phyloP scores from a whole-genome alignment of 1,139 yeast genomes.

The Eremothecium gossypii region DNA sequence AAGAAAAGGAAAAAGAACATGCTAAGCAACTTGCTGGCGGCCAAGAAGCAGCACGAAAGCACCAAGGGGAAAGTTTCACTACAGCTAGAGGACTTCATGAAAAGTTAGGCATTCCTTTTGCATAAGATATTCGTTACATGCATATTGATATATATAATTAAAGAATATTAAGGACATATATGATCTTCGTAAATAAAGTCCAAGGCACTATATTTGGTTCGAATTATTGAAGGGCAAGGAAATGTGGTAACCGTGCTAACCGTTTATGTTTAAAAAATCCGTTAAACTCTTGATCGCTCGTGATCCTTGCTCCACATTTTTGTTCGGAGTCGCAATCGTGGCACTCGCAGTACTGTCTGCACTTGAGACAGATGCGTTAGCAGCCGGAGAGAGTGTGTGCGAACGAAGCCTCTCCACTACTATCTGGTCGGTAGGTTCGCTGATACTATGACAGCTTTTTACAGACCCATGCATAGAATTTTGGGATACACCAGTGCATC shows the following conservation, averaged over 20 bases:
- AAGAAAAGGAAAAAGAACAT: conserved; percentile 32
- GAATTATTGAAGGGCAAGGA: too few relatives aligned
- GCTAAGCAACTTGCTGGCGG: conserved; percentile 32
- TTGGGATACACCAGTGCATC: conserved; percentile 6
- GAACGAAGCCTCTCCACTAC: conserved; percentile 1
- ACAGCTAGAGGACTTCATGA: conserved; percentile 44
- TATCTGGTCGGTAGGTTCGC: background rate
- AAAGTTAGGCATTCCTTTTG: conserved; percentile 10
- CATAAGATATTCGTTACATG: background rate
- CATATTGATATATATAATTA: too few relatives aligned
- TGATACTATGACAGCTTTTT: background rate
- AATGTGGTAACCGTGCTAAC: background rate
- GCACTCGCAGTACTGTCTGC: background rate
- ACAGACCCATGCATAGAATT: conserved; percentile 1
- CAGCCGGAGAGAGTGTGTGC: conserved; percentile 1
- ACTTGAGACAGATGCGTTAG: background rate
- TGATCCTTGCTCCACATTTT: conserved; percentile 1
- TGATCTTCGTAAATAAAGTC: too few relatives aligned
- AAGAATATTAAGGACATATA: too few relatives aligned
- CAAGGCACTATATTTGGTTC: too few relatives aligned
- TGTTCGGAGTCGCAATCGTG: background rate
- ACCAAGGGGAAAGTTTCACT: conserved; percentile 31
- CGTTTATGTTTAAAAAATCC: conserved; percentile 6
- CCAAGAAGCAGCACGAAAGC: conserved; percentile 36
- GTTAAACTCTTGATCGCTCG: conserved; percentile 9